Evolutionary conservation across 2,329 filamentous ascomycete genomes (phyloP), one percentile per base, ranked within the genome.

Genomic region (Cryphonectria japonica): DNA sequence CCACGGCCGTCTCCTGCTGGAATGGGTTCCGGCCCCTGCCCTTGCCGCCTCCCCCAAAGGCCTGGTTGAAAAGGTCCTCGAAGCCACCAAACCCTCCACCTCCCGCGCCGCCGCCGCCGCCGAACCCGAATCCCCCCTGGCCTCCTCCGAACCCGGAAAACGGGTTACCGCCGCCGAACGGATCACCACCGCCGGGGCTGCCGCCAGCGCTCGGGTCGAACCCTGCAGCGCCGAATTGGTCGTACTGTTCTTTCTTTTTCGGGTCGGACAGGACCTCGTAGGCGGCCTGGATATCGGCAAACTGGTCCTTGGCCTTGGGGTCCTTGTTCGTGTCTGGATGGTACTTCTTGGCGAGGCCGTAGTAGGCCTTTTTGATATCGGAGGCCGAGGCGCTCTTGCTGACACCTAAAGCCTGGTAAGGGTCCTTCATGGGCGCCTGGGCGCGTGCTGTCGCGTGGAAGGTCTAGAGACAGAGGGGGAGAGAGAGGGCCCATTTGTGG

Each of bases 251-350:
- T 79, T 92, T 93, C 87, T 98, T 99, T 82, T 97, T 91, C 4
- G 95, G 87, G 79, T 99, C 96, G 63, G 94, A 97, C 9, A 99
- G 86, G 59, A 98, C 86, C 81, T 99, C 96, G 82, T 99, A 99
- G 34, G 96, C 94, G 43, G 92, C 89, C 81, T 99, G 96, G 69
- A 97, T 93, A 76, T 98, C 95, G 74, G 91, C 88, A 78, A 99
- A 99, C 77, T 93, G 95, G 77, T 98, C 96, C 80, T 98, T 98
- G 50, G 96, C 95, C n/a, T 85, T 87, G 2, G 93, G 81, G 76
- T 98, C 96, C 81, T 98, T 98, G 86, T 98, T 99, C 50, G 96
- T 98, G 80, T 99, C 96, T 11, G 96, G 96, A 78, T 99, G 96
- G 80, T 90, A 99, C 79, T 98, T 99, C 83, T 99, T 99, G 29